Evolutionary conservation across 192 early-diverging fungal genomes (phyloP).

Genomic region (Backusella australiensis): DNA sequence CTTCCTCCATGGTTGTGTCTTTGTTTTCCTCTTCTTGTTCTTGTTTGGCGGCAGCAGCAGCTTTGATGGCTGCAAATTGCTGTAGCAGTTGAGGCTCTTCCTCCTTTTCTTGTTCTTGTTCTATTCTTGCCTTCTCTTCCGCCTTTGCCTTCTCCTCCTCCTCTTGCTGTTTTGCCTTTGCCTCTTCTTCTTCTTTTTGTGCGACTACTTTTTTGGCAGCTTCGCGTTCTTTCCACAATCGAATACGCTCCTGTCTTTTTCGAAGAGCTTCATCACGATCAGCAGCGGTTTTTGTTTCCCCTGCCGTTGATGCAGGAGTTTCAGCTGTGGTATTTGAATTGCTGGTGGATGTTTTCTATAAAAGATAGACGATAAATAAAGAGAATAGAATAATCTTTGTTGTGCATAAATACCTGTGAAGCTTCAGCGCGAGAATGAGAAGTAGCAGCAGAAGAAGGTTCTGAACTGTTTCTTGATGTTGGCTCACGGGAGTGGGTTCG

Average conservation of each 20-base stretch:
- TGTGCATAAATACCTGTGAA: background rate
- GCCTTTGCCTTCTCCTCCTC: background rate
- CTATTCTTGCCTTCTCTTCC: background rate
- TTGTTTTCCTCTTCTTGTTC: constrained; percentile 14
- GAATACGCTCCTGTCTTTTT: constrained; percentile 76
- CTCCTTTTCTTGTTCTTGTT: background rate
- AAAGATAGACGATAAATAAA: background rate
- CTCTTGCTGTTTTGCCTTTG: background rate
- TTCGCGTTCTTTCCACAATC: constrained; percentile 68
- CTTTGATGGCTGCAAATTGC: constrained; percentile 15
- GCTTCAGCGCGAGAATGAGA: background rate
- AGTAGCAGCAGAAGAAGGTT: constrained; percentile 7
- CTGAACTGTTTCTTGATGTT: constrained; percentile 23
- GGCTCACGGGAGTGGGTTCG: constrained; percentile 19
- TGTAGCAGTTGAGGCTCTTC: background rate
- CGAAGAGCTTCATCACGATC: constrained; percentile 64
- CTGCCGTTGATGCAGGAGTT: background rate
- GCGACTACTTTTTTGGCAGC: constrained; percentile 33
- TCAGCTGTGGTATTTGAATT: background rate
- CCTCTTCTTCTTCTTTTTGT: background rate
- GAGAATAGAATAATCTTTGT: background rate
- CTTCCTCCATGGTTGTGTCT: background rate
- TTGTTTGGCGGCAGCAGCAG: background rate
- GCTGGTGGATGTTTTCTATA: background rate
- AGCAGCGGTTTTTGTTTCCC: constrained; percentile 32